These are phyloP conservation scores for Cytospora leucostoma DNA, from an alignment of 2,329 filamentous ascomycete species.

Conservation along the genomic window DNA sequence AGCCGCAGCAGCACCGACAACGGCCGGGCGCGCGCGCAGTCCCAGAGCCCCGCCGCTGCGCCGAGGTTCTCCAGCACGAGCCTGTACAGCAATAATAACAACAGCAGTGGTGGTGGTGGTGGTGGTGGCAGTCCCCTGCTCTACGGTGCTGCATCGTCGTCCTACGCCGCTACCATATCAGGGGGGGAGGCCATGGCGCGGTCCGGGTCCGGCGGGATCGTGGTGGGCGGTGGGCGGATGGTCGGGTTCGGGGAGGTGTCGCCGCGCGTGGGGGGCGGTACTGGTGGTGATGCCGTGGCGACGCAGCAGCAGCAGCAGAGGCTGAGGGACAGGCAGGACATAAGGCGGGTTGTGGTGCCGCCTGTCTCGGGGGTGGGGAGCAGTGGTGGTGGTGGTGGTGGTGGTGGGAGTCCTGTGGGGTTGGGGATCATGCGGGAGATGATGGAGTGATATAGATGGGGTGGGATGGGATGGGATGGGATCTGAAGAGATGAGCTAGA, in stretches of 20 bases:
- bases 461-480: not conserved
- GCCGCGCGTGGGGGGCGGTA: no score
- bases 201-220: constrained; percentile 31
- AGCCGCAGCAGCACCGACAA: not conserved
- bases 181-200: constrained; percentile 31
- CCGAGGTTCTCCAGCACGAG: not conserved
- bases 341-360: not conserved
- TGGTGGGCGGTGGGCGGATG: constrained; percentile 31
- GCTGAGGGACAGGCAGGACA: not conserved
- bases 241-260: constrained; percentile 31
- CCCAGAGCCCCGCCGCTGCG: constrained; percentile 6
- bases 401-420: constrained; percentile 6
- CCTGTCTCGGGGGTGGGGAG: not conserved
- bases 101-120: not conserved
- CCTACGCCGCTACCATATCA: no score
- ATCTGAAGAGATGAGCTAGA: no score
- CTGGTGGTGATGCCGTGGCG: not conserved
- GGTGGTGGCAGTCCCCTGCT: no score
- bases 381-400: constrained; percentile 4
- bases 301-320: not conserved
- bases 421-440: constrained; percentile 21
- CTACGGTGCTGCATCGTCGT: no score
- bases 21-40: constrained; percentile 15
- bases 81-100: not conserved
- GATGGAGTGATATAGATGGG: not conserved